A percentile compares a stretch with the other conserved stretches of the same genome.
phyloP scores from a whole-genome alignment of 1,139 yeast species.

The Pichia sp. region DNA sequence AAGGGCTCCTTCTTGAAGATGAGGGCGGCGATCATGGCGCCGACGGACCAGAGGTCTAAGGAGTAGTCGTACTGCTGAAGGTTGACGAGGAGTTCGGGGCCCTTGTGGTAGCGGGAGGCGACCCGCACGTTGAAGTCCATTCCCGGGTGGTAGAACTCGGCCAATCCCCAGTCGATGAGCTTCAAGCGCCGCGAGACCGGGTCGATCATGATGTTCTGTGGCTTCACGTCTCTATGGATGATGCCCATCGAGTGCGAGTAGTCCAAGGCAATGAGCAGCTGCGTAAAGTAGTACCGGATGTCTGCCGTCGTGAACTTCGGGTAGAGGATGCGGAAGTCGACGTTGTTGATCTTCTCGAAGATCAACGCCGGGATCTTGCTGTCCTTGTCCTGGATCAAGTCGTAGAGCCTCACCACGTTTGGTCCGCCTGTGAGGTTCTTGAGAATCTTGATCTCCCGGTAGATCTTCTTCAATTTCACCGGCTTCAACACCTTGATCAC shows the following conservation, averaged over 20 bases:
- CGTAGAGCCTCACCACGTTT: slow-evolving; percentile 75
- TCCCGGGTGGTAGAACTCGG: slow-evolving; percentile 94
- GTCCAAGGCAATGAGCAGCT: slow-evolving; percentile 84
- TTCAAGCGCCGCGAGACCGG: slow-evolving; percentile 69
- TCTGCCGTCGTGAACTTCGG: slow-evolving; percentile 85
- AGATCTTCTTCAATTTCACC: slow-evolving; percentile 92
- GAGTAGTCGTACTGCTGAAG: slow-evolving; percentile 92
- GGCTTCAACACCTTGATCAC: slow-evolving; percentile 96
- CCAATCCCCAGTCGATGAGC: slow-evolving; percentile 97
- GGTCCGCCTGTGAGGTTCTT: slow-evolving; percentile 87
- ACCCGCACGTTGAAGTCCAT: slow-evolving; percentile 95
- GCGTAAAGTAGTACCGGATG: slow-evolving; percentile 83
- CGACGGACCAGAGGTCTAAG: slow-evolving; percentile 93
- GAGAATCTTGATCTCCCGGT: slow-evolving; percentile 88
- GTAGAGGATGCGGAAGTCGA: slow-evolving; percentile 85
- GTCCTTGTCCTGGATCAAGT: slow-evolving; percentile 85
- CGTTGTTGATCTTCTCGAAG: slow-evolving; percentile 85
- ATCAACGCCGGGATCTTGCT: slow-evolving; percentile 91
- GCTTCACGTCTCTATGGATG: slow-evolving; percentile 98
- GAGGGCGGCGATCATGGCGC: slow-evolving; percentile 97
- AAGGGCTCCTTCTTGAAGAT: slow-evolving; percentile 95
- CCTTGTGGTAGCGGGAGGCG: slow-evolving; percentile 96
- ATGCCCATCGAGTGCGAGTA: slow-evolving; percentile 96
- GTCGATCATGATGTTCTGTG: slow-evolving; percentile 98
- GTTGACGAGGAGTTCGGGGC: slow-evolving; percentile 95